Evolutionary conservation across 805 yeast genomes (phyloP).

Genomic region (Saturnispora mendoncae): DNA sequence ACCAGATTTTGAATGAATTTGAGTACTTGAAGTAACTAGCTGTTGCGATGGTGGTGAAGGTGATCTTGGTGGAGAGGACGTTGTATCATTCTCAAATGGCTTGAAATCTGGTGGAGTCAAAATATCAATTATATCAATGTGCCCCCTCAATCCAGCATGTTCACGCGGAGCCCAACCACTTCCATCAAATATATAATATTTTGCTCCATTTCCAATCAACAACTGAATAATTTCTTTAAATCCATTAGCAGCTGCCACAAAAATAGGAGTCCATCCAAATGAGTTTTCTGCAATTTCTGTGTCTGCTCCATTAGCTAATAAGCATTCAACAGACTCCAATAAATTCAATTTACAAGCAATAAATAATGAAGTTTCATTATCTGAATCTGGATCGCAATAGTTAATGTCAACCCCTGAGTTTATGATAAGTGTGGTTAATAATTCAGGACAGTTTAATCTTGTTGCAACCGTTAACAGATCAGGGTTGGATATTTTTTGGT

Average conservation of each 20-base stretch:
- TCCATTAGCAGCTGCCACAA: slow-evolving; percentile 87
- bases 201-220: slow-evolving; percentile 47
- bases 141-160: slow-evolving; percentile 88
- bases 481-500: slow-evolving; percentile 37
- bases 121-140: slow-evolving; percentile 56
- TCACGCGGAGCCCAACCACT: slow-evolving; percentile 98
- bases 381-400: slow-evolving; percentile 43
- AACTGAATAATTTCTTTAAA: slow-evolving; percentile 44
- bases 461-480: slow-evolving; percentile 59
- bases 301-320: slow-evolving; percentile 55
- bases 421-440: slow-evolving; percentile 44
- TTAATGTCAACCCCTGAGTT: slow-evolving; percentile 57
- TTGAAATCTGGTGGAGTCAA: slow-evolving; percentile 43
- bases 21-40: slow-evolving; percentile 28
- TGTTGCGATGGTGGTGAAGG: slow-evolving; percentile 25
- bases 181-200: slow-evolving; percentile 52
- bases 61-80: slow-evolving; percentile 1
- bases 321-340: slow-evolving; percentile 40
- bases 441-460: slow-evolving; percentile 49
- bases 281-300: slow-evolving; percentile 67
- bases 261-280: slow-evolving; percentile 93
- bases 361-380: slow-evolving; percentile 75
- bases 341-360: slow-evolving; percentile 63
- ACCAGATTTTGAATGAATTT: background rate
- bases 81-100: slow-evolving; percentile 21